These are phyloP conservation scores for Saprolegnia parasitica DNA, from an alignment of 352 stramenopile genomes.

Conservation along the genomic window DNA sequence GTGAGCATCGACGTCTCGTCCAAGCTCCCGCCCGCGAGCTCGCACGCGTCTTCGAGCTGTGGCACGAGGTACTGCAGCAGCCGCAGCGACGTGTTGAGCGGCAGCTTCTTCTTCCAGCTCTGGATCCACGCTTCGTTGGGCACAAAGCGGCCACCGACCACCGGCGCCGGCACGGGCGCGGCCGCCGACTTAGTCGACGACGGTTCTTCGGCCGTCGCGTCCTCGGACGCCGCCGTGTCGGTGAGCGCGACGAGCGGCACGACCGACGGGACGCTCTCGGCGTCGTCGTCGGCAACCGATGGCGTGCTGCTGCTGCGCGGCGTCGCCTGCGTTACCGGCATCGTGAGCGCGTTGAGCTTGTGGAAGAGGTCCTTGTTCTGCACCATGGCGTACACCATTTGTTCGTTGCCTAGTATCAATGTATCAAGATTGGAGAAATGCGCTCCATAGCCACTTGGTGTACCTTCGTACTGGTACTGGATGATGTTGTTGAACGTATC, in stretches of 20 bases:
- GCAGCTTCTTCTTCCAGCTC: slow-evolving; percentile 92
- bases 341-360: slow-evolving; percentile 83
- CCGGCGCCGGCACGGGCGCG: slow-evolving; percentile 7
- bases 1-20: slow-evolving; percentile 96
- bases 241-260: slow-evolving; percentile 3
- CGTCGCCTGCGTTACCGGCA: slow-evolving; percentile 44
- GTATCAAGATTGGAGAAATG: background rate
- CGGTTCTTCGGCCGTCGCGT: background rate
- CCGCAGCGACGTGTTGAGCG: slow-evolving; percentile 92
- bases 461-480: slow-evolving; percentile 94
- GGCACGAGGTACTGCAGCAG: slow-evolving; percentile 94
- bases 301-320: slow-evolving; percentile 12
- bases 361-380: slow-evolving; percentile 94
- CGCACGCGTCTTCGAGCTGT: slow-evolving; percentile 71
- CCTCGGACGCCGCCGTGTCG: background rate
- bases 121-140: slow-evolving; percentile 93
- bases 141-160: slow-evolving; percentile 57
- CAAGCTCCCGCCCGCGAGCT: slow-evolving; percentile 78
- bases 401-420: slow-evolving; percentile 88
- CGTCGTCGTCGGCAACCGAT: slow-evolving; percentile 19
- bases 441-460: background rate
- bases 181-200: slow-evolving; percentile 15
- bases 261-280: slow-evolving; percentile 14
- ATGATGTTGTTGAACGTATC: slow-evolving; percentile 99
- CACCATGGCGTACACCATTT: slow-evolving; percentile 98